Evolutionary conservation across 2,329 filamentous ascomycete genomes (phyloP).

Genomic region (Neoascochyta sp.): DNA sequence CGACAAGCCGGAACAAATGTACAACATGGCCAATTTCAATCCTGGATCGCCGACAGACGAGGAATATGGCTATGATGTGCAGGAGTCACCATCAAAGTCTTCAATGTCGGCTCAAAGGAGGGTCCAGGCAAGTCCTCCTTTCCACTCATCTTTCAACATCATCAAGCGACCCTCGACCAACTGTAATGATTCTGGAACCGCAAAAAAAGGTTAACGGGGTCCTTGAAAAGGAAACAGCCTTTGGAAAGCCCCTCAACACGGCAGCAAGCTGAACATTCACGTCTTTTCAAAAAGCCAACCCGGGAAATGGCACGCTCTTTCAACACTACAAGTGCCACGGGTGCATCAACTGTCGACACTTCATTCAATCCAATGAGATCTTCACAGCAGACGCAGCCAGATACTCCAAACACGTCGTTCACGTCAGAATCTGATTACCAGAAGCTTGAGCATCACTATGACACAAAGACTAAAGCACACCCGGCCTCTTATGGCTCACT

Average conservation of each 20-base stretch:
- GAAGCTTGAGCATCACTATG: too few species aligned
- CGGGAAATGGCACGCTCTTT: slow-evolving; percentile 19
- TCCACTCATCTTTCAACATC: slow-evolving; percentile 10
- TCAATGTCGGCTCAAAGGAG: slow-evolving; percentile 17
- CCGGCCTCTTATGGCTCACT: slow-evolving; percentile 20
- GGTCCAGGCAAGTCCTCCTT: slow-evolving; percentile 24
- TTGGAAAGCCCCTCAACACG: slow-evolving; percentile 3
- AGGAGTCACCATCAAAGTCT: slow-evolving; percentile 8
- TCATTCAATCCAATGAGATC: slow-evolving; percentile 24
- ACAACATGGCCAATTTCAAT: slow-evolving; percentile 14
- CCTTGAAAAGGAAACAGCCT: slow-evolving; percentile 23
- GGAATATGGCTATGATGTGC: slow-evolving; percentile 24
- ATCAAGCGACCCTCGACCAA: slow-evolving; percentile 24
- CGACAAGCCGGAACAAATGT: too few species aligned
- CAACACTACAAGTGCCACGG: slow-evolving; percentile 6
- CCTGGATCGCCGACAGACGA: slow-evolving; percentile 32
- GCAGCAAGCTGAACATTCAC: background rate
- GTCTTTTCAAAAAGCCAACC: slow-evolving; percentile 22
- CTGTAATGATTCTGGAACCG: slow-evolving; percentile 15
- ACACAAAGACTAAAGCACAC: slow-evolving; percentile 12
- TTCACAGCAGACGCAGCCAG: slow-evolving; percentile 19
- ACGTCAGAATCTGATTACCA: slow-evolving; percentile 11
- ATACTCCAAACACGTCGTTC: slow-evolving; percentile 26
- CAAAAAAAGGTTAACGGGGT: slow-evolving; percentile 32
- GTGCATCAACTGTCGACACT: slow-evolving; percentile 16